Evolutionary conservation across 257 asterid genomes (phyloP), one percentile per base, ranked within the genome.

Genomic region (Primulina eburnea): DNA sequence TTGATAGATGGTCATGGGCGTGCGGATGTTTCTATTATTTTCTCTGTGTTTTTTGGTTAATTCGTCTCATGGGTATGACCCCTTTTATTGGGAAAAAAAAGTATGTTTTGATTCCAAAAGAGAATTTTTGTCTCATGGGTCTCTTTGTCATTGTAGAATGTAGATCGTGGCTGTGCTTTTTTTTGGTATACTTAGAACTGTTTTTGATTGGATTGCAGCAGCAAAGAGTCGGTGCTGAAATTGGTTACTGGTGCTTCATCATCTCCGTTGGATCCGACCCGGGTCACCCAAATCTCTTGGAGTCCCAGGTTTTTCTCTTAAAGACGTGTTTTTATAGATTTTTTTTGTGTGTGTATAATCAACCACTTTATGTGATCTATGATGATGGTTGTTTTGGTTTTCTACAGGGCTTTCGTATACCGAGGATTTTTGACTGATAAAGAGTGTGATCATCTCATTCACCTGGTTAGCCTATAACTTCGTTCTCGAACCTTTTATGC

Each of bases 211-310:
- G 29, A 17, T 66, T 65, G 37, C 4, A 30, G 38, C 82, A 88
- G 96, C 68, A 73, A 75, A 52, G 85, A 81, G 62, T 73, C 87
- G 29, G 81, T 79, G 74, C 61, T 82, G 68, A 83, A 78, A 80
- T 50, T 83, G 83, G 63, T 26, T 2, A 78, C 78, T 7, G 90
- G 84, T 61, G 71, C 71, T 30, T 65, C 92, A 17, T 68, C 89
- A 60, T 62, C 87, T 72, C 28, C 77, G n/a, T 59, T 89, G 74
- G 96, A 91, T 82, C 99, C 97, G 38, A 83, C 88, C 33, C 83
- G 87, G 62, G 96, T 86, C 71, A 80, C 84, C 57, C 97, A 85
- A 81, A 84, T 94, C 71, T 91, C 97, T 68, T 86, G 99, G 97
- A 78, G 24, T 10, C 97, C 96, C 68, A 89, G 98, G 97, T 92